These are phyloP conservation scores for Rhodamnia rubescens DNA, from an alignment of 345 rosid species.

Conservation along the genomic window DNA sequence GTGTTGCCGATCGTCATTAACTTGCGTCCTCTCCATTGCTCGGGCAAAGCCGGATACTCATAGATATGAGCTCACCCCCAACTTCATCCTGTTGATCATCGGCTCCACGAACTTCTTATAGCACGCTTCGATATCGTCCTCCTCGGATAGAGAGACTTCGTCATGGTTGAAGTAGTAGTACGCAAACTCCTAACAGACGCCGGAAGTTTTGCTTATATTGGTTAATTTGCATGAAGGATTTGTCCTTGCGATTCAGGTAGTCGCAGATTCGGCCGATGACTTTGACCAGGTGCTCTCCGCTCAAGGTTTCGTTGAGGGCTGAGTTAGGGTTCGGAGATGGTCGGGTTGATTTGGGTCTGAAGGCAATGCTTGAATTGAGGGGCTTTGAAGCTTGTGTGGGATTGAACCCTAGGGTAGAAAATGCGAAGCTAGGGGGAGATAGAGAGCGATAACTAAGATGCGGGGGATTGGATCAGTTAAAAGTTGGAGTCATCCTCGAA, in stretches of 20 bases:
- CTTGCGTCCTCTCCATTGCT: no score
- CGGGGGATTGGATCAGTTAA: no score
- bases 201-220: conserved; percentile 33
- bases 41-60: no score
- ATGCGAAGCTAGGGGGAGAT: no score
- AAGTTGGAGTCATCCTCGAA: no score
- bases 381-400: neutral
- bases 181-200: conserved; percentile 65
- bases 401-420: no score
- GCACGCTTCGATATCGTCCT: conserved; percentile 55
- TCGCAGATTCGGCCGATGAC: conserved; percentile 63
- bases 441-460: no score
- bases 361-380: conserved; percentile 34
- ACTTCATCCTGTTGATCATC: conserved; percentile 49
- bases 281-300: conserved; percentile 71
- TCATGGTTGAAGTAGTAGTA: conserved; percentile 77
- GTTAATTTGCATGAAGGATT: conserved; percentile 47
- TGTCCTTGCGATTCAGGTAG: conserved; percentile 44
- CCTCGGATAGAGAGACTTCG: conserved; percentile 69
- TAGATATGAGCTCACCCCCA: no score
- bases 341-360: conserved; percentile 16
- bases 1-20: no score
- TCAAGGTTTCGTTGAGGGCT: conserved; percentile 27
- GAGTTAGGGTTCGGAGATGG: conserved; percentile 37
- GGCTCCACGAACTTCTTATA: conserved; percentile 62